phyloP scores from a whole-genome alignment of 768 basidiomycete species.

The Lentinus brumalis region DNA sequence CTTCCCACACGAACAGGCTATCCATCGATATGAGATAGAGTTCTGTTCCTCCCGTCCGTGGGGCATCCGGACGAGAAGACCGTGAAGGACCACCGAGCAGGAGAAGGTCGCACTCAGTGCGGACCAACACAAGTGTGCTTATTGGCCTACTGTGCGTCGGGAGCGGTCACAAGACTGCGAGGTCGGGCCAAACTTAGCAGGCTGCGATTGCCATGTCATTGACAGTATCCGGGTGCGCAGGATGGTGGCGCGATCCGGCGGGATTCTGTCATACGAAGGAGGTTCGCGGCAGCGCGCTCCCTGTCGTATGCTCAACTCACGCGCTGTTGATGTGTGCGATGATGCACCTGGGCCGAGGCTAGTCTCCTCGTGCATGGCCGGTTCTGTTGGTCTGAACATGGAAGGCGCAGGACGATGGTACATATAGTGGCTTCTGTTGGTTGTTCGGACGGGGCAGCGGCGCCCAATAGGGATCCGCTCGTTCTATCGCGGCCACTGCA shows the following conservation, averaged over 20 bases:
- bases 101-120: neutral
- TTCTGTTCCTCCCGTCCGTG: neutral
- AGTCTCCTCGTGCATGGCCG: too few relatives aligned
- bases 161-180: constrained; percentile 16
- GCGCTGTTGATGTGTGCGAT: neutral
- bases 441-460: neutral
- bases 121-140: neutral
- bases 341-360: neutral
- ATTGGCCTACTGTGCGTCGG: neutral
- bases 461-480: constrained; percentile 12
- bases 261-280: constrained; percentile 5
- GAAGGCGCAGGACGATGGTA: neutral
- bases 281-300: constrained; percentile 16
- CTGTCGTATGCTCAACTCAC: neutral
- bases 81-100: neutral
- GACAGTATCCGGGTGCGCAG: neutral
- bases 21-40: too few relatives aligned
- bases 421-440: neutral
- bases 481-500: constrained; percentile 4
- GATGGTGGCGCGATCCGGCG: constrained; percentile 9
- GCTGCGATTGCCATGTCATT: constrained; percentile 14
- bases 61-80: neutral
- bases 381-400: neutral
- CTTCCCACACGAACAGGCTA: too few relatives aligned
- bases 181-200: constrained; percentile 5